Evolutionary conservation across 1,139 yeast species (phyloP).

Genomic region (Candida mesenterica): DNA sequence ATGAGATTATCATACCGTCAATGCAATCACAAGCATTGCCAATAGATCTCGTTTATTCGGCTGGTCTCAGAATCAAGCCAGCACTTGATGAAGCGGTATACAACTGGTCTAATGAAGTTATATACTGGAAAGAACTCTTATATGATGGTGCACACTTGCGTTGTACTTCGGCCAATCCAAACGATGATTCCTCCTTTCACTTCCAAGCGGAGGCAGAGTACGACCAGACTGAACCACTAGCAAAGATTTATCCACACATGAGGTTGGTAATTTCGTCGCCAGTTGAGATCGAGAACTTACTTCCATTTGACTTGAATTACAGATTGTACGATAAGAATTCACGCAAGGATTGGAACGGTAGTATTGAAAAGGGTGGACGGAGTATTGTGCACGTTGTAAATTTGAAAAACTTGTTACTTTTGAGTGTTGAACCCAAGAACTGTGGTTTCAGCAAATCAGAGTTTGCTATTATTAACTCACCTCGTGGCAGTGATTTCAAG

Average conservation of each 20-base stretch:
- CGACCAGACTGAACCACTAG: conserved; percentile 64
- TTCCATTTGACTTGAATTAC: conserved; percentile 80
- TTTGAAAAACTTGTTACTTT: conserved; percentile 62
- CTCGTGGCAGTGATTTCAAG: conserved; percentile 51
- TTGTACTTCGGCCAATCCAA: conserved; percentile 47
- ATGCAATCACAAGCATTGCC: conserved; percentile 67
- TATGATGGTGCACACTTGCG: conserved; percentile 54
- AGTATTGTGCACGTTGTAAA: conserved; percentile 81
- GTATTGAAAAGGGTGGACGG: conserved; percentile 60
- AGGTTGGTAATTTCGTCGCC: conserved; percentile 80
- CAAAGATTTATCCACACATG: conserved; percentile 83
- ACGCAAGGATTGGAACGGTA: conserved; percentile 68
- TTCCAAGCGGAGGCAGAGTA: conserved; percentile 74
- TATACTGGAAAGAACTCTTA: conserved; percentile 67
- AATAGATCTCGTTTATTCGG: conserved; percentile 61
- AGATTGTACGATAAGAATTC: conserved; percentile 75
- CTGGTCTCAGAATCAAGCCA: conserved; percentile 63
- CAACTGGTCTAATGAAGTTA: conserved; percentile 61
- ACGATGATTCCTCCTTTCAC: conserved; percentile 51
- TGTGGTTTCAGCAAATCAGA: conserved; percentile 70
- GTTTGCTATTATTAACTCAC: conserved; percentile 75
- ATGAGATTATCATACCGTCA: conserved; percentile 45
- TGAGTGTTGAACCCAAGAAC: conserved; percentile 68
- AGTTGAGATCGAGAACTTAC: conserved; percentile 73
- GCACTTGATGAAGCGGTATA: conserved; percentile 44